Conservation (phyloP, 2,329 filamentous ascomycete species). For the Cordyceps fumosorosea region DNA sequence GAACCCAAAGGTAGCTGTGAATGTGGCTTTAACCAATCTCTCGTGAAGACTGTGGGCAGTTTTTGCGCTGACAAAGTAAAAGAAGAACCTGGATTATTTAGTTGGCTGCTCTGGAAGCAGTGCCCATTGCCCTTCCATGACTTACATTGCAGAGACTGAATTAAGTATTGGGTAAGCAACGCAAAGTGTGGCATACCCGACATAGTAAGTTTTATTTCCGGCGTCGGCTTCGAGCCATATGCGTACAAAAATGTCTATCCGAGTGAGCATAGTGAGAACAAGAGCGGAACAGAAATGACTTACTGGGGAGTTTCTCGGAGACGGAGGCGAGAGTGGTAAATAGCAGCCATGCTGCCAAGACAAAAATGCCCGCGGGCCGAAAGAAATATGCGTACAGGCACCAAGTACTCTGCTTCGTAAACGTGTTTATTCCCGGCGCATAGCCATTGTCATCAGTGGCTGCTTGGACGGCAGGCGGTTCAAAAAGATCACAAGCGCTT, state of each 20-base stretch:
- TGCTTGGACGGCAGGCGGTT: neutral
- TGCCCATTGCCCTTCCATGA: neutral
- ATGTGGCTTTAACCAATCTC: neutral
- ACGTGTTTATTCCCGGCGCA: neutral
- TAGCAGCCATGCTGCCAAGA: neutral
- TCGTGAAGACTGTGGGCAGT: neutral
- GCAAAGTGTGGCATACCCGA: neutral
- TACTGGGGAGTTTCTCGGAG: neutral
- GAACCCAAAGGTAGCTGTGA: neutral
- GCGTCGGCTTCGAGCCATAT: neutral
- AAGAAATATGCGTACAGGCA: slow-evolving; percentile 2
- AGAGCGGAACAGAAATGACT: neutral
- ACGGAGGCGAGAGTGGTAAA: neutral
- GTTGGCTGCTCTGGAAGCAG: too few relatives aligned
- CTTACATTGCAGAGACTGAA: neutral
- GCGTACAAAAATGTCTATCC: neutral
- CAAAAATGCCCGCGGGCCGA: neutral
- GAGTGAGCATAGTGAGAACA: neutral
- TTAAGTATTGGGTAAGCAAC: neutral
- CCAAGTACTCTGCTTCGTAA: neutral
- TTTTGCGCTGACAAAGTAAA: neutral
- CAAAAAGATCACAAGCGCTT: neutral
- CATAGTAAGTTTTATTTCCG: neutral
- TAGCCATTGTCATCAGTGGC: neutral
- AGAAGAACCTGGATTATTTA: neutral